These are phyloP conservation scores for Penicillium egyptiacum DNA, from an alignment of 495 filamentous ascomycete genomes.

Conservation along the genomic window DNA sequence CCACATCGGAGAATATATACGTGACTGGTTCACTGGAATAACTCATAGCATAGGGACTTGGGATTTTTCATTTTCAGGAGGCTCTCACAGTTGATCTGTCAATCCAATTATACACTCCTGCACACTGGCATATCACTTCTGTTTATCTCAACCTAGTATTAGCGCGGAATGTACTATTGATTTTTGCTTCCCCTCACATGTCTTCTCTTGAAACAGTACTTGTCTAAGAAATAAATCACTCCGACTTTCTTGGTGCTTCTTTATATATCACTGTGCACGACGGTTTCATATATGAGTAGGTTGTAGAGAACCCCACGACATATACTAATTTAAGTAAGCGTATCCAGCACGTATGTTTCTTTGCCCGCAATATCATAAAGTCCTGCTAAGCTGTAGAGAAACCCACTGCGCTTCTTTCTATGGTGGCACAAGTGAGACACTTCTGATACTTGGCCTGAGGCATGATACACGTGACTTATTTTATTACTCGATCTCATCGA, in stretches of 20 bases:
- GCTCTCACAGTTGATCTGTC: conserved; percentile 14
- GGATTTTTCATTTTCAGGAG: conserved; percentile 6
- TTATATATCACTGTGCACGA: too few species aligned
- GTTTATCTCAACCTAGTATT: background rate
- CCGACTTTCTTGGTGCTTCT: too few species aligned
- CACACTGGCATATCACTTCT: background rate
- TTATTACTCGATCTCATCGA: conserved; percentile 48
- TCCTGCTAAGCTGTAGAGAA: too few species aligned
- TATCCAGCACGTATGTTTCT: too few species aligned
- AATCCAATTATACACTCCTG: conserved; percentile 6
- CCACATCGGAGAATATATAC: conserved; percentile 20
- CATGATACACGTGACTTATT: background rate
- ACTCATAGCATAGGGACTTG: conserved; percentile 7
- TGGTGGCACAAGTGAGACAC: too few species aligned
- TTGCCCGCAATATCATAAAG: too few species aligned
- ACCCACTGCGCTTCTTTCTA: too few species aligned
- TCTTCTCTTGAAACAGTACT: background rate
- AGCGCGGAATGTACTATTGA: background rate
- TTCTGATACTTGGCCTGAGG: background rate
- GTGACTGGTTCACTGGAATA: conserved; percentile 33
- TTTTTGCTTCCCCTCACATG: background rate
- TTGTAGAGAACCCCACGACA: too few species aligned
- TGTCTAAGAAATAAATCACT: background rate
- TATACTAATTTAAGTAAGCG: too few species aligned
- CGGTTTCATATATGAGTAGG: too few species aligned